Conservation (phyloP, 2,329 filamentous ascomycete species). For the Verticillium nubilum region DNA sequence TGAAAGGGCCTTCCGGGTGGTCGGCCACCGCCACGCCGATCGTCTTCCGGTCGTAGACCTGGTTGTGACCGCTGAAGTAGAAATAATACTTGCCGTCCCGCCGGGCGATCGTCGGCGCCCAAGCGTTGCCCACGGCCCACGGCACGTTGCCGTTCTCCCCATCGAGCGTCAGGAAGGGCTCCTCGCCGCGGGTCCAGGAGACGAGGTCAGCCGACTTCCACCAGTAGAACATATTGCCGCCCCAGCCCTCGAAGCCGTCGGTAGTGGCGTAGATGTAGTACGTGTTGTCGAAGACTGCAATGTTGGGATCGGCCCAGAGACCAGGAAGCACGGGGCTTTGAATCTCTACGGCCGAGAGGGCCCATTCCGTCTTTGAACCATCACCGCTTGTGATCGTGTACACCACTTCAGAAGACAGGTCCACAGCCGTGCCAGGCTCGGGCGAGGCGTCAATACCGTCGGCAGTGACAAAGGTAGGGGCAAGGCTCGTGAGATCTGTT, state of each 20-base stretch:
- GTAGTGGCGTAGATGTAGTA: conserved; percentile 44
- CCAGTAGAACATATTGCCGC: conserved; percentile 39
- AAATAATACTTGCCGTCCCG: conserved; percentile 60
- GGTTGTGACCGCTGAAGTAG: conserved; percentile 51
- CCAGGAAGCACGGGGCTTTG: conserved; percentile 30
- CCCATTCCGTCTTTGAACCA: conserved; percentile 6
- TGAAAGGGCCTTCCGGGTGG: conserved; percentile 55
- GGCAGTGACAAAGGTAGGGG: conserved; percentile 13
- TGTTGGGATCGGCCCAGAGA: conserved; percentile 40
- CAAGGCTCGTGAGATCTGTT: conserved; percentile 11
- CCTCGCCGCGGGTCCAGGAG: conserved; percentile 31
- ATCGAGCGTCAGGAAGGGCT: conserved; percentile 38
- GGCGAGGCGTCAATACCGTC: conserved; percentile 13
- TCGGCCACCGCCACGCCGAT: conserved; percentile 56
- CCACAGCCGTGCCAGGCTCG: conserved; percentile 11
- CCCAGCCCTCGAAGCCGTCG: conserved; percentile 38
- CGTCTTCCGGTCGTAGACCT: conserved; percentile 49
- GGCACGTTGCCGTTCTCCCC: conserved; percentile 48
- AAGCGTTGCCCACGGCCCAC: conserved; percentile 62
- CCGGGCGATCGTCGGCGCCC: conserved; percentile 58
- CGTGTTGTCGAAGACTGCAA: conserved; percentile 33
- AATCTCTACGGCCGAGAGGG: conserved; percentile 12
- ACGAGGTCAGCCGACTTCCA: conserved; percentile 40
- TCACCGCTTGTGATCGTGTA: conserved; percentile 11
- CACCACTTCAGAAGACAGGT: conserved; percentile 10